Conservation (phyloP, 2,329 filamentous ascomycete species). For the Xenoacremonium recifei region DNA sequence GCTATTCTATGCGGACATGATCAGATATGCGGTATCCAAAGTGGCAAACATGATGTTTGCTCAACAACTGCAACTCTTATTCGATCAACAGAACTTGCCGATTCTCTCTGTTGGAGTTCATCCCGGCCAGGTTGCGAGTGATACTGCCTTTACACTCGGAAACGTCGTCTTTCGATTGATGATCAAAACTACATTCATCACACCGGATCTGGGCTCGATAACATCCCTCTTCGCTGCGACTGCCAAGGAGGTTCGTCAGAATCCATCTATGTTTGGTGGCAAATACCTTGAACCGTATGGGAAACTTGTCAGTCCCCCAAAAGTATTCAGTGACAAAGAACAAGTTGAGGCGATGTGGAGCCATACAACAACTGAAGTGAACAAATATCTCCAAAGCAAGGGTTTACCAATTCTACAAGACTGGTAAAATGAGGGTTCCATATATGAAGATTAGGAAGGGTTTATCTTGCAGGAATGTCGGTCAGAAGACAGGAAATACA, state of each 20-base stretch:
- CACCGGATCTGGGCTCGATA: constrained; percentile 4
- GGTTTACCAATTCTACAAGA: background rate
- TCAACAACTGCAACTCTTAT: constrained; percentile 5
- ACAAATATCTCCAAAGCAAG: constrained; percentile 1
- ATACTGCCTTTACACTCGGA: background rate
- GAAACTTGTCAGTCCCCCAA: background rate
- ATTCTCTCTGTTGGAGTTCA: constrained; percentile 4
- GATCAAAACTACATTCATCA: background rate
- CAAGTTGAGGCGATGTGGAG: constrained; percentile 5
- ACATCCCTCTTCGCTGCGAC: constrained; percentile 8
- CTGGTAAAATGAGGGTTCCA: background rate
- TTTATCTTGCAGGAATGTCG: too few species aligned
- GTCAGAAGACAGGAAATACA: too few species aligned
- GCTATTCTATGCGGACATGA: constrained; percentile 20
- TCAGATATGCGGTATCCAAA: constrained; percentile 15
- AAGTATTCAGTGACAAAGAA: background rate
- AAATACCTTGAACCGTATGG: constrained; percentile 5
- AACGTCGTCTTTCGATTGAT: background rate
- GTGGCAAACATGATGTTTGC: constrained; percentile 4
- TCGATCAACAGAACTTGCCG: constrained; percentile 2
- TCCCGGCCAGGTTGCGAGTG: constrained; percentile 6
- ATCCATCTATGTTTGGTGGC: constrained; percentile 1
- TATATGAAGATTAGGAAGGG: too few species aligned
- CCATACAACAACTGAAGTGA: constrained; percentile 3
- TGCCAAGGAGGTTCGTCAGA: background rate